Evolutionary conservation across 768 basidiomycete genomes (phyloP).

Genomic region (Strobilomyces confusus): DNA sequence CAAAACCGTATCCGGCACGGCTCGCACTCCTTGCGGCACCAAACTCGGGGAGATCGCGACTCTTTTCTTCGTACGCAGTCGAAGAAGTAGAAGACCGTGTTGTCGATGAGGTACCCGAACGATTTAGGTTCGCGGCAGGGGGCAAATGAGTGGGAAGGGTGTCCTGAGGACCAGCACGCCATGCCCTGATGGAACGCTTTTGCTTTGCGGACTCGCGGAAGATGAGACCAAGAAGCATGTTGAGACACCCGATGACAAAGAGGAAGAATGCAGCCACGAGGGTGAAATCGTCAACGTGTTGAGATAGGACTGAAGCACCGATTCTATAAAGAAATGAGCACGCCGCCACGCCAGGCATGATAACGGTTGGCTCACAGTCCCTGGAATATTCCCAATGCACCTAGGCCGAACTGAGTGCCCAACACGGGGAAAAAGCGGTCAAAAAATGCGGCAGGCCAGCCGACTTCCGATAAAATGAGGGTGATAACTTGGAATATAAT

Average conservation of each 20-base stretch:
- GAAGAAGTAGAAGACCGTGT: conserved; percentile 25
- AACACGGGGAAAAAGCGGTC: conserved; percentile 83
- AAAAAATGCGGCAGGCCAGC: conserved; percentile 79
- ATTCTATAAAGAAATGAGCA: conserved; percentile 40
- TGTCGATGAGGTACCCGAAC: conserved; percentile 22
- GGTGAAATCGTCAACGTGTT: conserved; percentile 82
- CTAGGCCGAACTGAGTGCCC: conserved; percentile 79
- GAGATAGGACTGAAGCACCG: conserved; percentile 67
- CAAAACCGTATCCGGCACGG: conserved; percentile 70
- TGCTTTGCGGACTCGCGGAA: conserved; percentile 60
- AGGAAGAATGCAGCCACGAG: conserved; percentile 91
- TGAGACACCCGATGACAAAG: conserved; percentile 87
- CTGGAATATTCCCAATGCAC: conserved; percentile 84
- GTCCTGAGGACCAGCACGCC: conserved; percentile 51
- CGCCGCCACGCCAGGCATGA: background rate
- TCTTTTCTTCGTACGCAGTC: conserved; percentile 30
- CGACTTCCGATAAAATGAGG: conserved; percentile 77
- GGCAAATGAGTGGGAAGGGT: conserved; percentile 47
- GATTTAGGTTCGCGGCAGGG: conserved; percentile 20
- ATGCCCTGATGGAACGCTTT: conserved; percentile 60
- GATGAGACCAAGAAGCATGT: conserved; percentile 73
- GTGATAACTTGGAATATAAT: conserved; percentile 82
- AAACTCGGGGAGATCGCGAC: conserved; percentile 19
- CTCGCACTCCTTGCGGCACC: conserved; percentile 18
- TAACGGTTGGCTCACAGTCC: conserved; percentile 54